Evolutionary conservation across 2,329 filamentous ascomycete species (phyloP), one percentile per base, ranked within the genome.

Genomic region (Grosmannia clavigera): DNA sequence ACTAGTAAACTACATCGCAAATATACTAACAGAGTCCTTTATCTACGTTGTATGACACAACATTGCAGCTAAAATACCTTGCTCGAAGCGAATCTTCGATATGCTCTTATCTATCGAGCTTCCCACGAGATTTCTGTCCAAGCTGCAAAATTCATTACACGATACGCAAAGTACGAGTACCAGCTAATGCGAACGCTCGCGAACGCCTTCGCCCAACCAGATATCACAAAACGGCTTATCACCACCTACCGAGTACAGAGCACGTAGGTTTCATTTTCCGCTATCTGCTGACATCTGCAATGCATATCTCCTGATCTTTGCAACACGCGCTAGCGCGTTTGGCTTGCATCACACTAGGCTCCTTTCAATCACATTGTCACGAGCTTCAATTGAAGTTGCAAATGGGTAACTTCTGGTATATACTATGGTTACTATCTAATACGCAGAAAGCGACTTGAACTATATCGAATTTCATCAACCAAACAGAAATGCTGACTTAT

Each of bases 371-470:
- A 27, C 27, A 29, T 52, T 4, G 25, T 29, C 9, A 27, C n/a
- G 7, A 27, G 25, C n/a, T 27, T 9, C 33, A 25, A 27, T 22
- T 25, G 3, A 16, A 54, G 12, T 38, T n/a, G 16, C 80, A 77
- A 82, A 80, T 81, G 81, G 81, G 81, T 84, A 83, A 82, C 78
- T 80, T 83, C 81, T 84, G 81, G 80, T 83, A 83, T 83, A 81
- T 65, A 69, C 65, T 69, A 57, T 50, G 35, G 57, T 64, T 72
- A 74, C 68, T 68, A 66, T 57, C 59, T 79, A 81, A 57, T 83
- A 83, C 81, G 72, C 81, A 84, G 80, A 83, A 80, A 83, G 81
- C 81, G 80, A 81, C 80, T 77, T 80, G 73, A 75, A 72, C 70
- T 67, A 68, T 64, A 67, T 72, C 70, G 66, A 62, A 55, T 52